phyloP scores from a whole-genome alignment of 805 yeast species.

The Candida boleticola region DNA sequence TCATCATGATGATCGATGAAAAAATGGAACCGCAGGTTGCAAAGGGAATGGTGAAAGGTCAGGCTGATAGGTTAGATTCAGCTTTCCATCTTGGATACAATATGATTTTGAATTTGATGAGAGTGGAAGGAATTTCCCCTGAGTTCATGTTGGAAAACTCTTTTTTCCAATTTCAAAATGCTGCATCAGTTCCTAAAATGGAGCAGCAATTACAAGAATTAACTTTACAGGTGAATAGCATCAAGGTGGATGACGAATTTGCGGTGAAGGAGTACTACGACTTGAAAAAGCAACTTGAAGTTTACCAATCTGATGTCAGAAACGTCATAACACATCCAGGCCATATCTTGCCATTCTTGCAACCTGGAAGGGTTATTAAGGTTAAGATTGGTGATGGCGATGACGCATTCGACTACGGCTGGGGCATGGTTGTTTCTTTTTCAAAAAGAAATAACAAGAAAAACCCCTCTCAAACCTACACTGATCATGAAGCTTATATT shows the following conservation, averaged over 20 bases:
- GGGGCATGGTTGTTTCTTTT: conserved; percentile 87
- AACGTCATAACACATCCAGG: conserved; percentile 90
- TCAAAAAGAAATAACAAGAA: conserved; percentile 67
- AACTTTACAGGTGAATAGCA: conserved; percentile 44
- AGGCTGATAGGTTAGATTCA: conserved; percentile 94
- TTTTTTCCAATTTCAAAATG: conserved; percentile 92
- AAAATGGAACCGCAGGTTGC: conserved; percentile 99
- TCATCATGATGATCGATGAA: conserved; percentile 98
- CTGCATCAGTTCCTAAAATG: conserved; percentile 82
- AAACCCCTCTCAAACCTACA: conserved; percentile 52
- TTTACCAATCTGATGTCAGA: conserved; percentile 72
- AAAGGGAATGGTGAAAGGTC: conserved; percentile 99
- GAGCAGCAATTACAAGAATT: conserved; percentile 63
- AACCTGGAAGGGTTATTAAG: conserved; percentile 82
- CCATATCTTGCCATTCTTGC: conserved; percentile 76
- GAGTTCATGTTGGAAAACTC: conserved; percentile 95
- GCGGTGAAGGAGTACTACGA: conserved; percentile 81
- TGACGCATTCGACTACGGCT: conserved; percentile 71
- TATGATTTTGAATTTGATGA: conserved; percentile 91
- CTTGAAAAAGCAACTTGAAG: conserved; percentile 64
- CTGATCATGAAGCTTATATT: conserved; percentile 87
- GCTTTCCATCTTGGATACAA: conserved; percentile 97
- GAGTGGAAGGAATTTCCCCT: conserved; percentile 98
- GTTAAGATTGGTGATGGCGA: conserved; percentile 47
- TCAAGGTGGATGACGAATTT: conserved; percentile 70